Percentiles rank a stretch among this genome's conserved stretches.
These are phyloP conservation scores for Fraxinus baroniana DNA, from an alignment of 305 asterid genomes.

Conservation along the genomic window DNA sequence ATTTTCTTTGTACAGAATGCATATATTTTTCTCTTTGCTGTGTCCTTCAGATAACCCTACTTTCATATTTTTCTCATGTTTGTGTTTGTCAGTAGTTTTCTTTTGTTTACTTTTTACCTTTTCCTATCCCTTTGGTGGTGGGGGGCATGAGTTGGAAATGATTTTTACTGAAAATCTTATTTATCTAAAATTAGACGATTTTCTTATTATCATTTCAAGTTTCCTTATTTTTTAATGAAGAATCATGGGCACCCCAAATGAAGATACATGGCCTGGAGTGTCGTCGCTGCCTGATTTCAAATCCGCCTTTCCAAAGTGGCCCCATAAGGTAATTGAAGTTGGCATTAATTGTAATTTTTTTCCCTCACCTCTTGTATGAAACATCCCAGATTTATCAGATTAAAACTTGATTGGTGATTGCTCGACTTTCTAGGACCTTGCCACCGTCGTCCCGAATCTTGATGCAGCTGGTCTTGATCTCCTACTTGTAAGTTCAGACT, in stretches of 20 bases:
- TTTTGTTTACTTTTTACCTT: neutral
- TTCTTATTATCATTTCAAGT: neutral
- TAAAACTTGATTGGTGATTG: neutral
- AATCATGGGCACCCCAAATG: constrained; percentile 92
- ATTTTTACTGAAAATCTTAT: neutral
- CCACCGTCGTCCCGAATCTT: constrained; percentile 72
- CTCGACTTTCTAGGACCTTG: constrained; percentile 63
- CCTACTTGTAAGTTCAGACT: constrained; percentile 66
- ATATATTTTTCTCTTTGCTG: neutral
- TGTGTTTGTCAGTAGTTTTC: neutral
- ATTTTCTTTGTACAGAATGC: neutral
- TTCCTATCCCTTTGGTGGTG: neutral
- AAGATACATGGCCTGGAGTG: constrained; percentile 94
- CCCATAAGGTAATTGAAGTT: constrained; percentile 56
- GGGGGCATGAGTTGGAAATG: neutral
- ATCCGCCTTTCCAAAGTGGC: constrained; percentile 91
- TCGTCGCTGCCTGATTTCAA: constrained; percentile 88
- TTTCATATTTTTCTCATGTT: neutral
- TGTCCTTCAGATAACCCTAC: neutral
- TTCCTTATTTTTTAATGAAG: constrained; percentile 39
- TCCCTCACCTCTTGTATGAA: neutral
- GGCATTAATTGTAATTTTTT: neutral
- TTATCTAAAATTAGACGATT: neutral
- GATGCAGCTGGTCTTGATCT: constrained; percentile 84
- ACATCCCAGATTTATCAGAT: constrained; percentile 7